These are phyloP conservation scores for Emmonsiellopsis sp. DNA, from an alignment of 2,329 filamentous ascomycete genomes.

Conservation along the genomic window DNA sequence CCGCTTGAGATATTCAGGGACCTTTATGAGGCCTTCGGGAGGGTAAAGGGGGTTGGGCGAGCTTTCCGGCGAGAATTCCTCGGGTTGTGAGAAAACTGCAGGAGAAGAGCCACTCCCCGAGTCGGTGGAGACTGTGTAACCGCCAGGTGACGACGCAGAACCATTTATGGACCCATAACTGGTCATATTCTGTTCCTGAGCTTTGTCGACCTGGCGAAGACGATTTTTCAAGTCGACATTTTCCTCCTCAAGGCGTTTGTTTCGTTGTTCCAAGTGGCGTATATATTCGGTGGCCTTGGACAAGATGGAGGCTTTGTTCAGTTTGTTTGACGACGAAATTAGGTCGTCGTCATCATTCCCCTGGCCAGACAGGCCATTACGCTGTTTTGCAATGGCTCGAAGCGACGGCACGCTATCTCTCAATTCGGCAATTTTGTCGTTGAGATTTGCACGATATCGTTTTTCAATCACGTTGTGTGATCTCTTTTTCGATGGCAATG, in stretches of 20 bases:
- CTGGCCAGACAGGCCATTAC: constrained; percentile 41
- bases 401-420: constrained; percentile 87
- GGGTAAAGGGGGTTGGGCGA: constrained; percentile 24
- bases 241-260: constrained; percentile 71
- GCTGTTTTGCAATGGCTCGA: constrained; percentile 65
- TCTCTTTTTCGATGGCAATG: constrained; percentile 71
- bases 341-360: constrained; percentile 74
- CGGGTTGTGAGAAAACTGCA: constrained; percentile 31
- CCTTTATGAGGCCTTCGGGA: constrained; percentile 34
- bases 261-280: constrained; percentile 82
- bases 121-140: constrained; percentile 28
- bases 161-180: constrained; percentile 27
- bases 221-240: constrained; percentile 69
- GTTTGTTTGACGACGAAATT: constrained; percentile 77
- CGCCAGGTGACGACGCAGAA: constrained; percentile 33
- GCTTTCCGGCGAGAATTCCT: constrained; percentile 25
- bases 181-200: constrained; percentile 31
- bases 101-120: constrained; percentile 28
- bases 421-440: constrained; percentile 90
- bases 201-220: constrained; percentile 68
- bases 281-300: constrained; percentile 97
- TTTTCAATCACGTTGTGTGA: constrained; percentile 99
- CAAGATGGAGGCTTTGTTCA: constrained; percentile 95
- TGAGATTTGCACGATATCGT: constrained; percentile 88
- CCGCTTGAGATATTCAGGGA: constrained; percentile 34